Evolutionary conservation across 2,329 filamentous ascomycete species (phyloP), one percentile per base, ranked within the genome.

Genomic region (Sarocladiaceae sp.): DNA sequence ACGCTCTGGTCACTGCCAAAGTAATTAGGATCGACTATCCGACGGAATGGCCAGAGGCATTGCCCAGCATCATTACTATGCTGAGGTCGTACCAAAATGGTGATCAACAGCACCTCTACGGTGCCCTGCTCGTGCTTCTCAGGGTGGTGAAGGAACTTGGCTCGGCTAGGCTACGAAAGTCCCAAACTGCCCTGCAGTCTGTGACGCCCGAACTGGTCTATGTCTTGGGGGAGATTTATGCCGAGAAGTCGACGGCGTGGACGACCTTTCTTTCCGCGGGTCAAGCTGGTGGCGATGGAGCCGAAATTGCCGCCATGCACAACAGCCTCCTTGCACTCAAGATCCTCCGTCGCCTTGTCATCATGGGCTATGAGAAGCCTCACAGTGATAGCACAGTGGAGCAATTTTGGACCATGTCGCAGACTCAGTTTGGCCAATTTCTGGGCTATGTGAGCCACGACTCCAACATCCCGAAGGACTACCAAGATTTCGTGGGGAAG

Each of bases 81-180:
- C 76, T 96, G 29, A 83, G 87, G 52, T 66, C 65, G 1, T 61
- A 60, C 28, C 62, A 59, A 52, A 71, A 79, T 53, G 76, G 77
- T 8, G 82, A 85, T 58, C 81, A 83, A 39, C 64, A 86, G 12
- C 84, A 87, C 52, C 80, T 96, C 2, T 77, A 82, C 22, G 84
- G 91, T 46, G 80, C 84, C 7, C 77, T 97, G 39, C 77, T 90
- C 50, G 83, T 96, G 12, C 74, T 97, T 11, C 75, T 97, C 13
- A 87, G 93, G 46, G 84, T 96, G 25, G 84, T 96, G 62, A 99
- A 97, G 71, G 94, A 97, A 66, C 75, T 97, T 5, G 85, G 88
- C 1, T 92, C 88, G 0, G 92, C 88, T 2, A 80, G 90, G 39
- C 70, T 97, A 46, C 79, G 84, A 52, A 83, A 82, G 57, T 91